Conservation (phyloP, 495 filamentous ascomycete species). For the Aspergillus indologenus region DNA sequence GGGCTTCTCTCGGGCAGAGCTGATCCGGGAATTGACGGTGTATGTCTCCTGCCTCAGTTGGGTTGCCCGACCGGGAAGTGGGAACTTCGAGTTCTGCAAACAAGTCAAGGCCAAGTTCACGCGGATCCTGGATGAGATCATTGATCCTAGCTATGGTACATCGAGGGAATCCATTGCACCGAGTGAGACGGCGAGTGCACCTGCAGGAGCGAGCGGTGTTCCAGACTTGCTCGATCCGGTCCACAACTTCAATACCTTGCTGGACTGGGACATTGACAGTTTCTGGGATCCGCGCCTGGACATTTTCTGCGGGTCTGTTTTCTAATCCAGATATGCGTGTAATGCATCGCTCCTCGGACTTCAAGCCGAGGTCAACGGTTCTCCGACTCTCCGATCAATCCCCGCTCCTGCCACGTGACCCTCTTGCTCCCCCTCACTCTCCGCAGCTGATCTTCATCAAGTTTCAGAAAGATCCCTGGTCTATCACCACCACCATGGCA, state of each 20-base stretch:
- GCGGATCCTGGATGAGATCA: constrained; percentile 5
- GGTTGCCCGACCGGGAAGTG: constrained; percentile 8
- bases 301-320: constrained; percentile 4
- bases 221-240: neutral
- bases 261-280: neutral
- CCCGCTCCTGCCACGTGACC: too few relatives aligned
- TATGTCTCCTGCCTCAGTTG: constrained; percentile 14
- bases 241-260: constrained; percentile 1
- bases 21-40: constrained; percentile 12
- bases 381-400: too few relatives aligned
- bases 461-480: too few relatives aligned
- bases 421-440: neutral
- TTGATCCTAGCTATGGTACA: neutral
- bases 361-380: too few relatives aligned
- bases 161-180: neutral
- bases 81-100: constrained; percentile 10
- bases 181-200: neutral
- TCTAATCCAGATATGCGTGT: too few relatives aligned
- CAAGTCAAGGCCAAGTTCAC: constrained; percentile 9
- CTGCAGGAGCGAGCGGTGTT: too few relatives aligned
- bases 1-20: neutral
- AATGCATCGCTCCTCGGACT: too few relatives aligned
- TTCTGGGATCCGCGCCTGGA: constrained; percentile 1
- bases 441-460: neutral
- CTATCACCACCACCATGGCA: neutral